Base-by-base conservation (phyloP, 2,329 filamentous ascomycete species). In the Beauveria scarabaeidicola region DNA sequence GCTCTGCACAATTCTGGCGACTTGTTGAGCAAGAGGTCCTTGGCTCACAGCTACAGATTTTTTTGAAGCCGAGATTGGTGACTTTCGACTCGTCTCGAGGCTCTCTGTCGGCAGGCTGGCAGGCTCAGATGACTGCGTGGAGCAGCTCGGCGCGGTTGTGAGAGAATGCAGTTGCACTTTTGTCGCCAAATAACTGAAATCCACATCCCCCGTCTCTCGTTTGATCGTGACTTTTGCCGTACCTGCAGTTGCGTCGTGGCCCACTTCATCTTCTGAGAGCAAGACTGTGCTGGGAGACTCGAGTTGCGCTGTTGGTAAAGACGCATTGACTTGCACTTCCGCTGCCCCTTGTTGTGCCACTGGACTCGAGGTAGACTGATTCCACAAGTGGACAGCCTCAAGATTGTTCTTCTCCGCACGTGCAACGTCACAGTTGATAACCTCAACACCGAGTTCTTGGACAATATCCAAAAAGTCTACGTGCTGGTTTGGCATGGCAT, bases 391-490 rank as follows among this genome's bases (percentile, higher is more conserved):
- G n/a, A 51, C 25, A 6, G 59, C 52, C 3, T 56, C 52, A 1
- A 23, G 9, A 41, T 60, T 60, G 46, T 56, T 56, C 25, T 32
- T 40, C 1, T 57, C 25, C 13, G 52, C 52, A 9, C 27, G 52
- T 3, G 36, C 36, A 25, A 13, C 40, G 9, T 56, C 47, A 13
- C 59, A 60, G 17, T 52, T 44, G n/a, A 60, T 36, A 7, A 60
- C 59, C 17, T 60, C 59, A 5, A 60, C 46, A 10, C 59, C 59
- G 6, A 60, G 47, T 23, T 60, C 46, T 8, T 21, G 44, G 5
- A 60, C 8, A 17, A 55, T 44, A 13, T 60, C 52, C 15, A 56
- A 23, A 11, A 60, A 47, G 6, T 55, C 52, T 8, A 50, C 17
- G n/a, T 47, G 38, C 10, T 60, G 59, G 17, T 46, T 25, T 11